A percentile compares a stretch with the other conserved stretches of the same genome.
These are phyloP conservation scores for Wickerhamomyces sydowiorum DNA, from an alignment of 805 yeast species.

Conservation along the genomic window DNA sequence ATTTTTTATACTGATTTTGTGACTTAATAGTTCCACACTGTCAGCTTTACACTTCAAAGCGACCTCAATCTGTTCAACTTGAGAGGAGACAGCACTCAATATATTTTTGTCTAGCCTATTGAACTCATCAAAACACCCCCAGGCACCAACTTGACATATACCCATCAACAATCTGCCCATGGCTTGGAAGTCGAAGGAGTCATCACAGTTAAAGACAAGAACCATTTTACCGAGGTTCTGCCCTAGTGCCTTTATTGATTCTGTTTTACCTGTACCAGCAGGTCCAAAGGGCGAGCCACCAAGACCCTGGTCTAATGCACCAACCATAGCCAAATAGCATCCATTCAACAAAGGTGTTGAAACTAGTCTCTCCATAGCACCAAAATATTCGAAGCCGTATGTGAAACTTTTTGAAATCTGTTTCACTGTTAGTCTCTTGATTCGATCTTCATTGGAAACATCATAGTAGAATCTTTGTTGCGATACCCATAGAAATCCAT, in stretches of 20 bases:
- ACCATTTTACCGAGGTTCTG: slow-evolving; percentile 75
- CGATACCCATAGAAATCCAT: slow-evolving; percentile 39
- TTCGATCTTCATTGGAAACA: slow-evolving; percentile 18
- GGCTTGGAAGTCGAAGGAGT: slow-evolving; percentile 73
- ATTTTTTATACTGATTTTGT: slow-evolving; percentile 30
- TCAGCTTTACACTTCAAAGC: slow-evolving; percentile 31
- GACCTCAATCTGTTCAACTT: slow-evolving; percentile 63
- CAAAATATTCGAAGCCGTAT: slow-evolving; percentile 83
- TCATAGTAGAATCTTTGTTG: slow-evolving; percentile 46
- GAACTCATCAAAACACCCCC: slow-evolving; percentile 97
- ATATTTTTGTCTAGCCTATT: slow-evolving; percentile 69
- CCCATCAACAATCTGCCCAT: slow-evolving; percentile 77
- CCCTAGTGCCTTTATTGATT: slow-evolving; percentile 80
- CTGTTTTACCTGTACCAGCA: slow-evolving; percentile 97
- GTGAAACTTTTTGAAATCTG: slow-evolving; percentile 45
- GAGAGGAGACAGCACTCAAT: slow-evolving; percentile 81
- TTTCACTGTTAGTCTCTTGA: slow-evolving; percentile 35
- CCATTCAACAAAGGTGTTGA: slow-evolving; percentile 66
- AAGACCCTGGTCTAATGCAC: slow-evolving; percentile 61
- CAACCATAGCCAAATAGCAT: slow-evolving; percentile 64
- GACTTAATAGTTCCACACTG: slow-evolving; percentile 37
- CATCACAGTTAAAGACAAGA: slow-evolving; percentile 87
- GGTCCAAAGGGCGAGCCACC: slow-evolving; percentile 97
- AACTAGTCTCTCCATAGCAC: slow-evolving; percentile 67
- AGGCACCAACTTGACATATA: slow-evolving; percentile 75